Evolutionary conservation across 768 basidiomycete genomes (phyloP).

Genomic region (Trametes cingulata): DNA sequence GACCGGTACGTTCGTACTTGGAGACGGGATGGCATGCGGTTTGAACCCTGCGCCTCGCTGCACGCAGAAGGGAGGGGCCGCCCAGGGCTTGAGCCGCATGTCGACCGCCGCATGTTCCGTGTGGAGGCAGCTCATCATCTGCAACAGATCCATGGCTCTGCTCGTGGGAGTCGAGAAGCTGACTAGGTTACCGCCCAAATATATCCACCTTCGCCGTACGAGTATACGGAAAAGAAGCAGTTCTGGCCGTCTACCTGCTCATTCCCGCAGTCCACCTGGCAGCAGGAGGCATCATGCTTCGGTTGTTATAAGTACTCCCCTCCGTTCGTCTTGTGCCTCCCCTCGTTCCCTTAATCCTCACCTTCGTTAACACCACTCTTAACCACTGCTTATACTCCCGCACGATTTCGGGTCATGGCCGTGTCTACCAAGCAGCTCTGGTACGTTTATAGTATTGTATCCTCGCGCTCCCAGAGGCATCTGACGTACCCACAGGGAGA

Average conservation of each 20-base stretch:
- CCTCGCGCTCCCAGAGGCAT: neutral
- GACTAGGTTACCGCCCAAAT: conserved; percentile 21
- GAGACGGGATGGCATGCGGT: neutral
- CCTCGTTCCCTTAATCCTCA: conserved; percentile 23
- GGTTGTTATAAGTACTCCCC: conserved; percentile 32
- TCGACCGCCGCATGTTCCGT: conserved; percentile 13
- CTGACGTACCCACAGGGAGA: conserved; percentile 47
- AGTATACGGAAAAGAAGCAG: conserved; percentile 24
- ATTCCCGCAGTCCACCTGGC: conserved; percentile 26
- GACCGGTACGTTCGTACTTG: neutral
- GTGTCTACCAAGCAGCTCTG: conserved; percentile 60
- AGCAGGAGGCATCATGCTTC: conserved; percentile 32
- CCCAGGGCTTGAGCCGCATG: conserved; percentile 13
- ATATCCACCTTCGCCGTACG: conserved; percentile 18
- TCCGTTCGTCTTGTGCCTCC: conserved; percentile 25
- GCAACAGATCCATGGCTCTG: conserved; percentile 24
- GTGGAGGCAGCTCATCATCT: conserved; percentile 16
- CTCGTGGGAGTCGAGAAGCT: conserved; percentile 23
- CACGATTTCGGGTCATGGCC: neutral
- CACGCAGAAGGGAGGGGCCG: neutral
- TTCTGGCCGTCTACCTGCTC: conserved; percentile 30
- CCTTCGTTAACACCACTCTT: conserved; percentile 8
- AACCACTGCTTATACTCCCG: conserved; percentile 4
- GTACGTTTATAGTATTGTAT: conserved; percentile 40
- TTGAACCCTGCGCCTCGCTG: neutral